These are phyloP conservation scores for Ascocoryne sarcoides DNA, from an alignment of 2,329 filamentous ascomycete species.

Conservation along the genomic window DNA sequence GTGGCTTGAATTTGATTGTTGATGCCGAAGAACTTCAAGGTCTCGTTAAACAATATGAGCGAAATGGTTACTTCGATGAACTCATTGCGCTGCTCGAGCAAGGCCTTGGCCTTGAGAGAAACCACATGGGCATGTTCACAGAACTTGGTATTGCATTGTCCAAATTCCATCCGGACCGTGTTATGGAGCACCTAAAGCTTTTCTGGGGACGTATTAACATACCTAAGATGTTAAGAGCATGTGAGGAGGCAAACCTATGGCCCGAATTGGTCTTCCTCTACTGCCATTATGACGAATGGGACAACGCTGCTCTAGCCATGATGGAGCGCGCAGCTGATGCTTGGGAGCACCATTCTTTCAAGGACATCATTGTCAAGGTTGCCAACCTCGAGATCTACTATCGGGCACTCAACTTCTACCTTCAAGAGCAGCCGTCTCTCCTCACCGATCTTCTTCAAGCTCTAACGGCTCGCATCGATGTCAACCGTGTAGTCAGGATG, in stretches of 20 bases:
- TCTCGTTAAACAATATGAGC: slow-evolving; percentile 93
- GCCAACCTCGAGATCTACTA: slow-evolving; percentile 99
- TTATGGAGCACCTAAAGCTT: slow-evolving; percentile 97
- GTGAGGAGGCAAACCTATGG: slow-evolving; percentile 93
- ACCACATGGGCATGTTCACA: slow-evolving; percentile 95
- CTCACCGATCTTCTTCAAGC: slow-evolving; percentile 92
- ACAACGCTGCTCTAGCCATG: slow-evolving; percentile 93
- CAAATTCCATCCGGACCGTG: slow-evolving; percentile 88
- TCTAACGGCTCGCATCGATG: slow-evolving; percentile 87
- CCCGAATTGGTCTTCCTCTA: slow-evolving; percentile 97
- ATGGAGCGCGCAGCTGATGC: slow-evolving; percentile 97
- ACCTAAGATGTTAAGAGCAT: slow-evolving; percentile 89
- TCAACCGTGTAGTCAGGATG: slow-evolving; percentile 98
- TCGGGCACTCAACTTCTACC: slow-evolving; percentile 90
- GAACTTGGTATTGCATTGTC: slow-evolving; percentile 84
- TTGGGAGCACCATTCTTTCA: slow-evolving; percentile 99
- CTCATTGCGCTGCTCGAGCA: slow-evolving; percentile 91
- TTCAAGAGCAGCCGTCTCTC: slow-evolving; percentile 91
- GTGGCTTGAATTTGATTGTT: slow-evolving; percentile 94
- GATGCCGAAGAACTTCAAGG: slow-evolving; percentile 92
- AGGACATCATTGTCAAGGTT: slow-evolving; percentile 96
- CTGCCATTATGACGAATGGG: slow-evolving; percentile 96
- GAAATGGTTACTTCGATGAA: slow-evolving; percentile 96
- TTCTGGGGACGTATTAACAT: slow-evolving; percentile 99
- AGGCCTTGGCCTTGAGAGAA: slow-evolving; percentile 73